Conservation (phyloP, 1,284 basidiomycete species). For the Cryptococcus sp. region DNA sequence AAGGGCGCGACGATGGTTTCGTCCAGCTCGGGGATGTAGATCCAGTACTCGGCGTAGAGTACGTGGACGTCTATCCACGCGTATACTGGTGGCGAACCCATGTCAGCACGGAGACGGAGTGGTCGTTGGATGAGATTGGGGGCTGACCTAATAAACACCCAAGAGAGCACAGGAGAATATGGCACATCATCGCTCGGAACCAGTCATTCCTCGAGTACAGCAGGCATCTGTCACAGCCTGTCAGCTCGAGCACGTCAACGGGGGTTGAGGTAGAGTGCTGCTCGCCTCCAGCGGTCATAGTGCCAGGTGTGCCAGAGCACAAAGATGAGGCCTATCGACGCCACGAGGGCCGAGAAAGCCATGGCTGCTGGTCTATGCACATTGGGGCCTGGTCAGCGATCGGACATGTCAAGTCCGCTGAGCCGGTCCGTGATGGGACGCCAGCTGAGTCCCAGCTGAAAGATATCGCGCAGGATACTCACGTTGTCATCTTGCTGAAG, state of each 20-base stretch:
- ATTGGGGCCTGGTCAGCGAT: not conserved
- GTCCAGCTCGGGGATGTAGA: conserved; percentile 19
- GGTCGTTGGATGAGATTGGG: not conserved
- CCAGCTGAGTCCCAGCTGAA: too few species aligned
- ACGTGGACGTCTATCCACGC: conserved; percentile 25
- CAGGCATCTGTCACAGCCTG: conserved; percentile 21
- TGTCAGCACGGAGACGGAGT: not conserved
- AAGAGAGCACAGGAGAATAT: conserved; percentile 24
- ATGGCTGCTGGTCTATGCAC: conserved; percentile 16
- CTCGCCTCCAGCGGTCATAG: conserved; percentile 32
- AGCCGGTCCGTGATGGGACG: too few species aligned
- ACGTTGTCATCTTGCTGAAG: conserved; percentile 12
- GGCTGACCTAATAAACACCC: conserved; percentile 5
- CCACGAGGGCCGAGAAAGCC: conserved; percentile 20
- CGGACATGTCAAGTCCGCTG: too few species aligned
- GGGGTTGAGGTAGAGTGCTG: not conserved
- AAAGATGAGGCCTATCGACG: conserved; percentile 23
- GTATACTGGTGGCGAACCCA: conserved; percentile 2
- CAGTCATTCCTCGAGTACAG: conserved; percentile 25
- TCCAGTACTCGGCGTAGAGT: conserved; percentile 22
- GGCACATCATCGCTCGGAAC: conserved; percentile 31
- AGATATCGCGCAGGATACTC: not conserved
- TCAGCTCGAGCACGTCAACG: not conserved
- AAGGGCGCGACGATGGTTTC: conserved; percentile 24
- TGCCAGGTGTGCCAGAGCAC: conserved; percentile 38